Conservation (phyloP, 2,329 filamentous ascomycete genomes). For the Nannizziopsis barbatae region DNA sequence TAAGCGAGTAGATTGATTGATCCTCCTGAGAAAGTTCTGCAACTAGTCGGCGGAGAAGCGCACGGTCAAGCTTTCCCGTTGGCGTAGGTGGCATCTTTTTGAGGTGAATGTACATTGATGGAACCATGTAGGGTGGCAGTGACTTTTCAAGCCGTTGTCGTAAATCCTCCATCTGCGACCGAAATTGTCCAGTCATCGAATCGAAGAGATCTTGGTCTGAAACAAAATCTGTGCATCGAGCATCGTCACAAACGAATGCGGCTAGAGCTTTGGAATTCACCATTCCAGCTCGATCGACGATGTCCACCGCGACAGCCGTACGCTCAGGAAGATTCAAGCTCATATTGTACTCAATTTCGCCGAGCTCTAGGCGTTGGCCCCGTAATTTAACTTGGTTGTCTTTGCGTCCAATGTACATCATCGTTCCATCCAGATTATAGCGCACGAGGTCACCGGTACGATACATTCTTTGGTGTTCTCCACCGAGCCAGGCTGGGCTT, state of each 20-base stretch:
- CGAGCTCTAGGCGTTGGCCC: conserved; percentile 72
- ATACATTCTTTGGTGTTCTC: conserved; percentile 12
- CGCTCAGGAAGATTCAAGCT: not conserved
- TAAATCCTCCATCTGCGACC: not conserved
- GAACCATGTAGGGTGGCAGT: conserved; percentile 8
- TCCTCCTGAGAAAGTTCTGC: not conserved
- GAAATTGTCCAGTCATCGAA: not conserved
- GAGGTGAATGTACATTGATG: conserved; percentile 4
- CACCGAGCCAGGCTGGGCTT: conserved; percentile 15
- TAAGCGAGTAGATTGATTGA: not conserved
- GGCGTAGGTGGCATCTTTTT: not conserved
- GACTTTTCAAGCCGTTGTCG: not conserved
- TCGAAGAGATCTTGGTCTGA: not conserved
- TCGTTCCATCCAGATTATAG: conserved; percentile 8
- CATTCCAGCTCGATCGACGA: not conserved
- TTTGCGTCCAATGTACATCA: conserved; percentile 19
- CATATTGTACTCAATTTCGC: conserved; percentile 56
- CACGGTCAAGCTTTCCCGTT: not conserved
- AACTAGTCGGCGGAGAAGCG: not conserved
- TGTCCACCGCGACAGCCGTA: not conserved
- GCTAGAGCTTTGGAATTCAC: not conserved
- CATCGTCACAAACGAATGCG: not conserved
- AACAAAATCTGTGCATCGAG: not conserved
- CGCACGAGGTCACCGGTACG: conserved; percentile 19
- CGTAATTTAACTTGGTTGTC: conserved; percentile 65